A percentile compares a stretch with the other conserved stretches of the same genome.
These are phyloP conservation scores for Solanum piurae DNA, from an alignment of 257 asterid genomes.

Conservation along the genomic window DNA sequence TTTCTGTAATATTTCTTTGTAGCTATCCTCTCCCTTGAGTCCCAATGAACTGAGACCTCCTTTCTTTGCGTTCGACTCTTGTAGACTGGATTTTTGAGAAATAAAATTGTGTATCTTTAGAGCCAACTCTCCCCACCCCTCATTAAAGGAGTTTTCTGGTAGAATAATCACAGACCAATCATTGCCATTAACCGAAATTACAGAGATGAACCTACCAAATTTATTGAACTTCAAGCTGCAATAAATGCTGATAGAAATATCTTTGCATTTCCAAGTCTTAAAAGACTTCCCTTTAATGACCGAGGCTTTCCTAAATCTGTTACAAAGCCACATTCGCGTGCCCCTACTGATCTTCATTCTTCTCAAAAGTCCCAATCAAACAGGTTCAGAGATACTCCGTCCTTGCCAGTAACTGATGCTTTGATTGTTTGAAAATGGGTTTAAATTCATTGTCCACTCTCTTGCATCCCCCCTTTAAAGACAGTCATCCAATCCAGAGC, in stretches of 20 bases:
- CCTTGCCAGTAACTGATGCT: neutral
- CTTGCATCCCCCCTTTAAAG: neutral
- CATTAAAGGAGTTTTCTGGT: no score
- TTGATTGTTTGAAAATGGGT: neutral
- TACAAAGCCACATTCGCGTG: neutral
- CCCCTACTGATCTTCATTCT: neutral
- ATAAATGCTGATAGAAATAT: neutral
- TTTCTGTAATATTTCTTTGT: no score
- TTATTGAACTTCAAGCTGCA: neutral
- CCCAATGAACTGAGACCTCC: no score
- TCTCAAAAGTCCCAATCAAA: neutral
- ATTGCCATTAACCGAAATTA: neutral
- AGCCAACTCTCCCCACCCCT: neutral
- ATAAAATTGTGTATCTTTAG: no score
- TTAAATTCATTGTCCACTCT: neutral
- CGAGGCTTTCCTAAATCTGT: neutral
- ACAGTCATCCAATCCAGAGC: neutral
- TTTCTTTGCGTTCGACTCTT: neutral
- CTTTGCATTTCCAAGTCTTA: neutral
- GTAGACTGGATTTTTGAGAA: neutral
- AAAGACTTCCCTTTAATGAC: neutral
- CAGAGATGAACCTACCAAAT: neutral
- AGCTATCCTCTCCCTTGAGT: no score
- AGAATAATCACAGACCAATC: neutral
- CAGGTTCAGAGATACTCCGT: neutral